Base-by-base conservation (phyloP, 164 flowering plant genomes). In the Aristolochia californica region DNA sequence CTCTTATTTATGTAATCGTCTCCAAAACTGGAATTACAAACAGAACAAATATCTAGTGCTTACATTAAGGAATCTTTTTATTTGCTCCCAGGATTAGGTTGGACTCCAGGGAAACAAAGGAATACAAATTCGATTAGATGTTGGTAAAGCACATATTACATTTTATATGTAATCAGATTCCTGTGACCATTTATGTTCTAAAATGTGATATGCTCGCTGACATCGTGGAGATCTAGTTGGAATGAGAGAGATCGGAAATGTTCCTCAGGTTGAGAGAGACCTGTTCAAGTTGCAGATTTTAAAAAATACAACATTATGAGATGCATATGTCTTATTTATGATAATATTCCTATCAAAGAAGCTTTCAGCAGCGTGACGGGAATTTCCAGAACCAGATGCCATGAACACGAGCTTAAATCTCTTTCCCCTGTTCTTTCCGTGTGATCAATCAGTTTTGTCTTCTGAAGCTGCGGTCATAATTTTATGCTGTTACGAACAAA, bases 371-470 rank as follows among this genome's bases (percentile, higher is more conserved):
- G 67, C 30, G 25, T 52, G 24, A 13, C 13, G 22, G 45, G 26
- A n/a, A 53, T 56, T 43, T 22, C 27, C 43, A 50, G 69, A 66
- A 66, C 61, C 70, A 61, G 65, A 66, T 66, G 70, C 70, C 26
- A 56, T 16, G 56, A 44, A 43, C 28, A 26, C 23, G 26, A 20
- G 18, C 18, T 48, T 25, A 14, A 8, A 17, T 34, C 7, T 38
- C 13, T 22, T n/a, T 40, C 25, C 24, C 20, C 10, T 17, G 50
- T 8, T 17, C 22, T 47, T 54, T 28, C 43, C 28, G 8, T 27
- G 18, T 54, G 21, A 54, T 16, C 43, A 25, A 9, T 11, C 28
- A 10, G 30, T 53, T 14, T 54, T 16, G 2, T 30, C 43, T 15
- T 26, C 56, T 54, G n/a, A 11, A 17, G 27, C 17, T 20, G 24